These are phyloP conservation scores for Trifolium pratense DNA, from an alignment of 306 rosid genomes.

Conservation along the genomic window DNA sequence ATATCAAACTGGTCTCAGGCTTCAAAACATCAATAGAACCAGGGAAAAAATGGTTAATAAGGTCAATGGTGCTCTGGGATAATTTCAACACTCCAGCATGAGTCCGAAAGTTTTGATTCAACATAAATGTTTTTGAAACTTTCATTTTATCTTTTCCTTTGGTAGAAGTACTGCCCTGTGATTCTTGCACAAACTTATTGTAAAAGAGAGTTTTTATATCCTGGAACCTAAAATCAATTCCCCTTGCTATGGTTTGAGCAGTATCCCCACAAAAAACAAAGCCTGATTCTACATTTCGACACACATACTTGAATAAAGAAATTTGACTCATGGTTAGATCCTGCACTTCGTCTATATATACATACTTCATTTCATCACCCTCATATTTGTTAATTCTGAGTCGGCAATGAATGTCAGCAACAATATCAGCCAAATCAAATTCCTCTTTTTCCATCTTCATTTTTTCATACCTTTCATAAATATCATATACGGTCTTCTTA, in stretches of 20 bases:
- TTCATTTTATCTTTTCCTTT: conserved; percentile 52
- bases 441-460: conserved; percentile 67
- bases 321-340: conserved; percentile 84
- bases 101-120: conserved; percentile 77
- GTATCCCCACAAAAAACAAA: conserved; percentile 89
- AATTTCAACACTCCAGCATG: conserved; percentile 74
- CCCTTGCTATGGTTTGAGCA: conserved; percentile 85
- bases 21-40: conserved; percentile 61
- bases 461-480: conserved; percentile 67
- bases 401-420: conserved; percentile 63
- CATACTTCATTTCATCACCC: conserved; percentile 64
- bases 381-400: conserved; percentile 48
- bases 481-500: conserved; percentile 60
- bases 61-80: conserved; percentile 71
- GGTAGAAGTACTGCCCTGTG: conserved; percentile 27
- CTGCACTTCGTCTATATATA: conserved; percentile 86
- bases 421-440: conserved; percentile 79
- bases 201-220: conserved; percentile 69
- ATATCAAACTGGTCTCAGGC: conserved; percentile 76
- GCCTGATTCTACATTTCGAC: conserved; percentile 76
- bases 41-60: conserved; percentile 74
- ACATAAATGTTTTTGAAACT: conserved; percentile 52
- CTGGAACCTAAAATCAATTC: conserved; percentile 78
- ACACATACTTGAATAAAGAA: conserved; percentile 67
- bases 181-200: conserved; percentile 59